These are phyloP conservation scores for Yamadazyma atlantica DNA, from an alignment of 1,139 yeast species.

Conservation along the genomic window DNA sequence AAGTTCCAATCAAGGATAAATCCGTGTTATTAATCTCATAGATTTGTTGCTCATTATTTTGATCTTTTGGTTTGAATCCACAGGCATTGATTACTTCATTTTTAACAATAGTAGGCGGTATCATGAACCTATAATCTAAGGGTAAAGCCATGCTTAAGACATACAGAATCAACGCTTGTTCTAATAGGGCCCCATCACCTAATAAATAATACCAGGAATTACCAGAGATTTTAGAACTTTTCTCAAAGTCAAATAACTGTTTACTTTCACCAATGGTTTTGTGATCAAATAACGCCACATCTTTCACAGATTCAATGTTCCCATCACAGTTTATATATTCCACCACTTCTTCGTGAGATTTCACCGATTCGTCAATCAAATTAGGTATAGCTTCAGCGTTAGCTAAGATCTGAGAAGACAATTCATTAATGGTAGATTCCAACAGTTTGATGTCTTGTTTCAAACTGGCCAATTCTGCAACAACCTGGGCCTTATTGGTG, in stretches of 20 bases:
- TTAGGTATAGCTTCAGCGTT: conserved; percentile 68
- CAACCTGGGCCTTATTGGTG: conserved; percentile 20
- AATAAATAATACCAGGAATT: conserved; percentile 84
- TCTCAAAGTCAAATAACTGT: conserved; percentile 64
- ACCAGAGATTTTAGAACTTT: conserved; percentile 79
- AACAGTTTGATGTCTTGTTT: conserved; percentile 35
- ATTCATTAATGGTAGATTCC: conserved; percentile 28
- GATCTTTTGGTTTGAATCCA: conserved; percentile 94
- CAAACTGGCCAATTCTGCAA: conserved; percentile 29
- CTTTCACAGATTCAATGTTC: neutral
- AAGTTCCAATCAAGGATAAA: conserved; percentile 85
- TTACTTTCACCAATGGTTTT: conserved; percentile 60
- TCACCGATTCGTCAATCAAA: conserved; percentile 41
- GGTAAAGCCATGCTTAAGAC: conserved; percentile 65
- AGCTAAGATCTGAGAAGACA: conserved; percentile 29
- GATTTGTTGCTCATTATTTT: conserved; percentile 82
- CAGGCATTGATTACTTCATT: conserved; percentile 81
- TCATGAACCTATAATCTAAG: conserved; percentile 66
- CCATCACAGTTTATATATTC: conserved; percentile 46
- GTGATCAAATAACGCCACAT: conserved; percentile 52
- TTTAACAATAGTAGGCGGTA: conserved; percentile 87
- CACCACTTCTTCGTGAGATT: conserved; percentile 19
- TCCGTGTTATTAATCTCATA: conserved; percentile 57
- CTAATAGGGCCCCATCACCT: conserved; percentile 86
- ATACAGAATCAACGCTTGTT: conserved; percentile 85